Base-by-base conservation (phyloP, 2,329 filamentous ascomycete species). In the Aspergillus pseudonomiae region DNA sequence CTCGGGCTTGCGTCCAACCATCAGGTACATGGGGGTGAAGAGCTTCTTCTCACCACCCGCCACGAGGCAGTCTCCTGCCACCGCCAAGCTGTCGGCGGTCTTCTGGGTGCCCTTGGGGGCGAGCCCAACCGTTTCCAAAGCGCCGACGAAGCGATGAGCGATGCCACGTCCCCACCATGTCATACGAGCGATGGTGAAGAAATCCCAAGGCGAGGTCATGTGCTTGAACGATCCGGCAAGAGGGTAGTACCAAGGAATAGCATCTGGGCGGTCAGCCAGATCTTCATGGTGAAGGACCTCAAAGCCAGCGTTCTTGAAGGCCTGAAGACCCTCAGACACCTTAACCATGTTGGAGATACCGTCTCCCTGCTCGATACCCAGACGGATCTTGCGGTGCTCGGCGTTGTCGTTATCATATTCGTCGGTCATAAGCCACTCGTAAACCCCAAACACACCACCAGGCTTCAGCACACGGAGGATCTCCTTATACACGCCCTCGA, bases 351-450 rank as follows among this genome's bases (percentile, higher is more conserved):
- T 97, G 74, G 93, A 93, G 78, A 99, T 98, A 71, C 95, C 95
- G 75, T 98, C 91, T 74, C 95, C 95, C 77, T 93, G 89, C 84
- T 99, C 95, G 69, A 99, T 99, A 68, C 91, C 94, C 21, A 97
- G 88, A 68, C 95, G 92, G 75, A 98, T 95, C 77, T 92, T 88
- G 70, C 93, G 91, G 83, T 98, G 95, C 73, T 89, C 85, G 1
- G 92, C 79, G 84, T 97, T 93, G 65, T 91, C 85, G 77, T 96
- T 94, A 82, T 98, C 91, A 81, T 97, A 99, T 28, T 89, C 83
- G 67, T 97, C 94, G 7, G 94, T 98, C 95, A 99, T 98, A 75
- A 98, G 85, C 95, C 95, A 98, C 81, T 99, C 95, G 82, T 98
- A 99, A 59, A 98, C 94, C 76, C 94, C 95, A 73, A 98, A 99